Evolutionary conservation across 805 yeast genomes (phyloP).

Genomic region (Lachancea nothofagi): DNA sequence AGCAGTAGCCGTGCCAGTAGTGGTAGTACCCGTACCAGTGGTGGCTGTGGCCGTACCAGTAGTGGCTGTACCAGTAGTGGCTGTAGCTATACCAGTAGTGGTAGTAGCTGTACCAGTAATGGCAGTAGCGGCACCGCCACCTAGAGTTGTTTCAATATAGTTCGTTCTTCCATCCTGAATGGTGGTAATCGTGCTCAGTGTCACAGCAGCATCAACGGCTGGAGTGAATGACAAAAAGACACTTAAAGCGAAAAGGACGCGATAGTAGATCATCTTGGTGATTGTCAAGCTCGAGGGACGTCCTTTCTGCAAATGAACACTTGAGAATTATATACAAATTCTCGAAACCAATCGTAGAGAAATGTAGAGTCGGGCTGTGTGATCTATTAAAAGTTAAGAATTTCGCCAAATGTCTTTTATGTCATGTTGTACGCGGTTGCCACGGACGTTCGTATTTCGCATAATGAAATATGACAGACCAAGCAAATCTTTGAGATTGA

Average conservation of each 20-base stretch:
- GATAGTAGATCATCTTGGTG: neutral
- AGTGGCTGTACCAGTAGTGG: conserved; percentile 15
- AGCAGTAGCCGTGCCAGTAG: conserved; percentile 11
- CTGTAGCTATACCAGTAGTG: conserved; percentile 12
- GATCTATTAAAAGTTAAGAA: no score
- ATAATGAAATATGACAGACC: no score
- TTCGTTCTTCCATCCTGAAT: conserved; percentile 5
- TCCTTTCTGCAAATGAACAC: no score
- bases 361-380: no score
- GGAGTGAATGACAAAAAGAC: conserved; percentile 1
- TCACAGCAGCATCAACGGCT: conserved; percentile 5
- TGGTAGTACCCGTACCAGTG: conserved; percentile 14
- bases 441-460: no score
- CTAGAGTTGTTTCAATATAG: conserved; percentile 5
- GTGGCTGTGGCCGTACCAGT: conserved; percentile 12
- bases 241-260: conserved; percentile 7
- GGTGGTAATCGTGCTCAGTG: conserved; percentile 3
- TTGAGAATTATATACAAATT: no score
- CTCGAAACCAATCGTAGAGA: no score
- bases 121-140: conserved; percentile 1
- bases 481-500: no score
- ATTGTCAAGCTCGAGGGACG: no score
- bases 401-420: no score
- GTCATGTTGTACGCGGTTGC: no score
- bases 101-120: conserved; percentile 9